These are phyloP conservation scores for Violaceomyces palustris DNA, from an alignment of 1,284 basidiomycete species.

Conservation along the genomic window DNA sequence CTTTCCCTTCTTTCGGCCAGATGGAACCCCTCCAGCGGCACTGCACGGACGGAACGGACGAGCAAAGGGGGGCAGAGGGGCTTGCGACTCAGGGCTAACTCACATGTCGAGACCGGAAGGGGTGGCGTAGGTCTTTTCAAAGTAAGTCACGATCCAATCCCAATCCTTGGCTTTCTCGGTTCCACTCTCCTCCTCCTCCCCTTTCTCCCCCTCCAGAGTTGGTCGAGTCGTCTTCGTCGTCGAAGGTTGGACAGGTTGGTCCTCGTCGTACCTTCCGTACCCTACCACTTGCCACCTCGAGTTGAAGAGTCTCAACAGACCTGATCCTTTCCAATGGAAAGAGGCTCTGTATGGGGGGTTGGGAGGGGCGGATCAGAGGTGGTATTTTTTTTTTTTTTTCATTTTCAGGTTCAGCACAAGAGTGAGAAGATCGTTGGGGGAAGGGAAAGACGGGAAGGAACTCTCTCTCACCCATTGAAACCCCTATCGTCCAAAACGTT, in stretches of 20 bases:
- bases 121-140: constrained; percentile 26
- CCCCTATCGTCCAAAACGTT: constrained; percentile 21
- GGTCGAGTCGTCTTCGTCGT: constrained; percentile 10
- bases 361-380: too few species aligned
- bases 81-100: too few species aligned
- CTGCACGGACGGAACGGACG: too few species aligned
- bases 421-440: not conserved
- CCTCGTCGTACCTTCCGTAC: constrained; percentile 29
- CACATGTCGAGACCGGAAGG: constrained; percentile 25
- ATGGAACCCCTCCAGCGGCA: too few species aligned
- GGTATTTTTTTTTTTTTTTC: too few species aligned
- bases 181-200: too few species aligned
- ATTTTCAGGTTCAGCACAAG: too few species aligned
- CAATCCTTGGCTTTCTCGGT: too few species aligned
- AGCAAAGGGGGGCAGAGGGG: too few species aligned
- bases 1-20: too few species aligned
- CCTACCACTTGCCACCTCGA: constrained; percentile 31
- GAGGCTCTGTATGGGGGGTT: constrained; percentile 12
- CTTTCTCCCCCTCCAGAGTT: too few species aligned
- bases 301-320: constrained; percentile 24
- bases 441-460: not conserved
- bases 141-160: constrained; percentile 31
- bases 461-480: constrained; percentile 22
- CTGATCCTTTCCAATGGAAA: constrained; percentile 30
- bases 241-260: too few species aligned